Evolutionary conservation across 2,329 filamentous ascomycete genomes (phyloP).

Genomic region (Neopestalotiopsis sp.): DNA sequence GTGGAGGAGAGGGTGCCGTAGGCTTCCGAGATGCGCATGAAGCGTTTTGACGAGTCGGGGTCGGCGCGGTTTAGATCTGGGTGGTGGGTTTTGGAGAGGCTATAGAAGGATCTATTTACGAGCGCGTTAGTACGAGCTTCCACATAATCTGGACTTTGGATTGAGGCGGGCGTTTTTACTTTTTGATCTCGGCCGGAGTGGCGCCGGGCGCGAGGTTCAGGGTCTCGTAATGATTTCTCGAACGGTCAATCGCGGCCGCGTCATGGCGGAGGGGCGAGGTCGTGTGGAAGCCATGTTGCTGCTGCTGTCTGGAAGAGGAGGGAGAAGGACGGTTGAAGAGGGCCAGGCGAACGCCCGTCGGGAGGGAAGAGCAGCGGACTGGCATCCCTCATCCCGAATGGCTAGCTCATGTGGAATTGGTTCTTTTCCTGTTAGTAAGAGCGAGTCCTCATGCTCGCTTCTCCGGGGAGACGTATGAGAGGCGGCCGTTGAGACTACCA

Average conservation of each 20-base stretch:
- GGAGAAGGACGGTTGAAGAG: slow-evolving; percentile 12
- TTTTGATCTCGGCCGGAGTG: slow-evolving; percentile 81
- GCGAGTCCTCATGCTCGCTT: neutral
- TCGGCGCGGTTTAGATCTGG: slow-evolving; percentile 87
- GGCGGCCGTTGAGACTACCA: neutral
- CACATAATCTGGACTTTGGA: too few relatives aligned
- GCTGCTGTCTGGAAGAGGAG: slow-evolving; percentile 6
- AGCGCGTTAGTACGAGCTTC: neutral
- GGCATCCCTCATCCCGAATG: slow-evolving; percentile 19
- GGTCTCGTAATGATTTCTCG: slow-evolving; percentile 79
- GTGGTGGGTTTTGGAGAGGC: slow-evolving; percentile 88
- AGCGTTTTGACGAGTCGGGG: slow-evolving; percentile 73
- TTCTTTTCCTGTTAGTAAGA: neutral
- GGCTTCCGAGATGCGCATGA: slow-evolving; percentile 83
- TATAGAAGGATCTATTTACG: slow-evolving; percentile 74
- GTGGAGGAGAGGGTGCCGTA: slow-evolving; percentile 78
- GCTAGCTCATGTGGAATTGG: neutral
- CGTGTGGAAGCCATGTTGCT: slow-evolving; percentile 47
- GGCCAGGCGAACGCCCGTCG: slow-evolving; percentile 32
- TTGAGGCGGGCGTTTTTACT: slow-evolving; percentile 48
- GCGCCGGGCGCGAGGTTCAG: slow-evolving; percentile 75
- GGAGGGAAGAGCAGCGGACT: slow-evolving; percentile 29
- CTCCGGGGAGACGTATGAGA: neutral
- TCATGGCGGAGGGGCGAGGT: slow-evolving; percentile 40
- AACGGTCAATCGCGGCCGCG: slow-evolving; percentile 31